Evolutionary conservation across 176 grass and related monocot genomes (phyloP), one percentile per base, ranked within the genome.

Genomic region (Zizania latifolia): DNA sequence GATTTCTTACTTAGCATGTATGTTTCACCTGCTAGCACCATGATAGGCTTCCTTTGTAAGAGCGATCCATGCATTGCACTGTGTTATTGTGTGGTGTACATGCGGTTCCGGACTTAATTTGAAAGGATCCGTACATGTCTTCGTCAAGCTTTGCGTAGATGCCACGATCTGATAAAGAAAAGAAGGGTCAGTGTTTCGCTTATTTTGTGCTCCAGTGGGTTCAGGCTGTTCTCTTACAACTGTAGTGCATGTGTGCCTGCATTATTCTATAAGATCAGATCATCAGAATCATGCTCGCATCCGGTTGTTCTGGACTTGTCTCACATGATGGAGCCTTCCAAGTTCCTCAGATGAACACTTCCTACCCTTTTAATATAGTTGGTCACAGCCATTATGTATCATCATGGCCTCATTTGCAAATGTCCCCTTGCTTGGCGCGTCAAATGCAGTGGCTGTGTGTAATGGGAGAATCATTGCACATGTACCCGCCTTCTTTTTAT

Each of bases 401-500:
- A 85, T 74, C 51, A 74, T 74, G 35, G 69, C 51, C 45, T 64
- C 44, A 45, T 81, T 40, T 57, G 7, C 56, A 28, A 17, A 45
- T 62, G 45, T 10, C 46, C 19, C n/a, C n/a, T n/a, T n/a, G n/a
- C n/a, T 70, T 28, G 39, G 6, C 17, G 31, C 32, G 31, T 68
- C 48, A 68, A 41, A 35, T 37, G 17, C 27, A 39, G 26, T 68
- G 39, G 61, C 54, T 88, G 8, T 43, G 16, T 6, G 54, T 62
- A 59, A 84, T 62, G 1, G 75, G 81, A 58, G 86, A 69, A 88
- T 83, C 86, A 64, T 79, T 57, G 75, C 70, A 79, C 75, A 55
- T 83, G 80, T 69, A 73, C 45, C 31, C 15, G 50, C 31, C 37
- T 36, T 31, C 69, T 75, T 79, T 7, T 16, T 23, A 30, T 58